Base-by-base conservation (phyloP, 2,329 filamentous ascomycete species). In the Epichloe gansuensis region DNA sequence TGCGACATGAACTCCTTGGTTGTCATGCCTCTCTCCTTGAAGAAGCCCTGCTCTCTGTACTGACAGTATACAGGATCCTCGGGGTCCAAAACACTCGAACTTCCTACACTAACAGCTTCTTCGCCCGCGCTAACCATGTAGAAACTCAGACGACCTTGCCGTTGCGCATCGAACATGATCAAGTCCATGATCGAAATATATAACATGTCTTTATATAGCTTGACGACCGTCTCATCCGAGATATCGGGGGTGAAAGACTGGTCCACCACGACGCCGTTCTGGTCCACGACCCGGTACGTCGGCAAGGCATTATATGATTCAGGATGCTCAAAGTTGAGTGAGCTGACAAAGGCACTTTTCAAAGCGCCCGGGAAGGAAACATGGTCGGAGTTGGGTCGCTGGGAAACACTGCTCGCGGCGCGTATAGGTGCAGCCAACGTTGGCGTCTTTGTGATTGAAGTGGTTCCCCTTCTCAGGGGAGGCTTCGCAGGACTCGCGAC, bases 51-150 rank as follows among this genome's bases (percentile, higher is more conserved):
- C 69, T 98, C 93, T 57, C 93, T 81, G 65, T 98, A 98, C 67
- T 98, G 93, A 55, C 86, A 88, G 65, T 95, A 97, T 46, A 96
- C 80, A 5, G 95, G 88, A 67, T 98, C 93, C 50, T 85, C 79
- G n/a, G 78, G 80, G n/a, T 81, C 76, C 55, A 98, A 69, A 12
- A 88, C 90, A 25, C 88, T 90, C 0, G 91, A 88, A 2, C 86
- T 91, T 1, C 90, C 93, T 2, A 98, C 85, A 44, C 88, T 88
- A 50, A 95, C 90, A 37, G 91, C 93, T 75, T 98, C 93, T 72
- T 96, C 91, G 54, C 91, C 91, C 0, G 90, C 88, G 39, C 87
- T 91, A 63, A 91, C 91, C 88, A 98, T 97, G 70, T 98, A 98
- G 71, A 98, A 98, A 67, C 85, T 91, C 52, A 95, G 72, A 21